phyloP scores from a whole-genome alignment of 257 asterid species.

The Leptodermis oblonga region DNA sequence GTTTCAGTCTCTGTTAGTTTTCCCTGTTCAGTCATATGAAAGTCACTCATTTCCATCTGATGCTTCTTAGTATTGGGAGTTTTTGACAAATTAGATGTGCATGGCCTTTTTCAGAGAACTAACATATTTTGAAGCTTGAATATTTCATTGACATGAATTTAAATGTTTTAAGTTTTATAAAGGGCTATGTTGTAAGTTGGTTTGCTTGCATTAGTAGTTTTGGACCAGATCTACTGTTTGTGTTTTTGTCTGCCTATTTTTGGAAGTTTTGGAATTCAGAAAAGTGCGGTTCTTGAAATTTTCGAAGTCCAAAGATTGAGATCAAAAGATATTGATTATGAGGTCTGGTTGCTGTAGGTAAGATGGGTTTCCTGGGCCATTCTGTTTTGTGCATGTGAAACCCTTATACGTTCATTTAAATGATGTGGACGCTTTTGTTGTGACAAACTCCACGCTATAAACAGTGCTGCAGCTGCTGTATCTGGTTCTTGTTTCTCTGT shows the following conservation, averaged over 20 bases:
- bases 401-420: neutral
- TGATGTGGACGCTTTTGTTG: neutral
- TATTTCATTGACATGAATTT: neutral
- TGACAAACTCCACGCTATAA: neutral
- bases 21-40: neutral
- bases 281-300: neutral
- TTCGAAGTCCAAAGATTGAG: neutral
- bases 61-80: neutral
- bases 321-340: too few relatives aligned
- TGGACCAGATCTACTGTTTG: neutral
- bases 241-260: neutral
- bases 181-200: neutral
- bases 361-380: neutral
- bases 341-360: neutral
- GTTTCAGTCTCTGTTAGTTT: neutral
- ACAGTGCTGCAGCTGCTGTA: neutral
- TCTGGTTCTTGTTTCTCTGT: conserved; percentile 1
- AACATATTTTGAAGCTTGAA: neutral
- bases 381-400: neutral
- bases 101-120: neutral
- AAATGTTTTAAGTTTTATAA: neutral
- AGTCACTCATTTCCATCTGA: neutral
- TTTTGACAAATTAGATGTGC: neutral
- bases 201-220: neutral
- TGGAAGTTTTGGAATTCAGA: neutral